A percentile compares a stretch with the other conserved stretches of the same genome.
Evolutionary conservation across 805 yeast genomes (phyloP).

Genomic region (Cyberlindnera euphorbiae): DNA sequence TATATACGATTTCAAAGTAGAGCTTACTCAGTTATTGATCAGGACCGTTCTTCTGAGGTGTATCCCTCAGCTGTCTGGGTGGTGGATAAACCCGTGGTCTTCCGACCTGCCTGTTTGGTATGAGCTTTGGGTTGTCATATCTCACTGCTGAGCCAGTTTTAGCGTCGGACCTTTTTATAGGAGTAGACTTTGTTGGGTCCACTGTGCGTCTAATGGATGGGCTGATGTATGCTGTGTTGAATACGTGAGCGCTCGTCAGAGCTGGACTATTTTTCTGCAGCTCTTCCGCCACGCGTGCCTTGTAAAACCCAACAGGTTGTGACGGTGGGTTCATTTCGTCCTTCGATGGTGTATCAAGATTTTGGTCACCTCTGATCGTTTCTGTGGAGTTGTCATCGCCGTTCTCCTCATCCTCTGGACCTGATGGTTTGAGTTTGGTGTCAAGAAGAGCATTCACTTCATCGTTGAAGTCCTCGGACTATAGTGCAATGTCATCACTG

Average conservation of each 20-base stretch:
- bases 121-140: conserved; percentile 26
- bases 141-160: conserved; percentile 13
- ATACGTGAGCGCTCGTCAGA: conserved; percentile 36
- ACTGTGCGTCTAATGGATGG: conserved; percentile 54
- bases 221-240: conserved; percentile 53
- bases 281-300: conserved; percentile 59
- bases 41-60: not conserved
- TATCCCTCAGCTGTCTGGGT: conserved; percentile 13
- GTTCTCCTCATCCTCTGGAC: conserved; percentile 6
- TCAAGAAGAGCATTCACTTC: conserved; percentile 23
- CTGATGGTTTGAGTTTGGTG: conserved; percentile 13
- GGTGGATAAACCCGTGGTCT: conserved; percentile 26
- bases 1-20: too few relatives aligned
- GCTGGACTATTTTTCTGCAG: conserved; percentile 39
- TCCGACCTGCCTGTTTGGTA: conserved; percentile 26
- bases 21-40: not conserved
- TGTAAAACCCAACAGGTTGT: conserved; percentile 43
- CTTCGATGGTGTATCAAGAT: conserved; percentile 13
- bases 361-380: not conserved
- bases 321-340: conserved; percentile 5
- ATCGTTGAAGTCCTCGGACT: conserved; percentile 31
- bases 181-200: conserved; percentile 66
- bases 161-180: conserved; percentile 41
- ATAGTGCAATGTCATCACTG: conserved; percentile 43
- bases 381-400: conserved; percentile 1